Evolutionary conservation across 345 rosid genomes (phyloP), one percentile per base, ranked within the genome.

Genomic region (Erucastrum elatum): DNA sequence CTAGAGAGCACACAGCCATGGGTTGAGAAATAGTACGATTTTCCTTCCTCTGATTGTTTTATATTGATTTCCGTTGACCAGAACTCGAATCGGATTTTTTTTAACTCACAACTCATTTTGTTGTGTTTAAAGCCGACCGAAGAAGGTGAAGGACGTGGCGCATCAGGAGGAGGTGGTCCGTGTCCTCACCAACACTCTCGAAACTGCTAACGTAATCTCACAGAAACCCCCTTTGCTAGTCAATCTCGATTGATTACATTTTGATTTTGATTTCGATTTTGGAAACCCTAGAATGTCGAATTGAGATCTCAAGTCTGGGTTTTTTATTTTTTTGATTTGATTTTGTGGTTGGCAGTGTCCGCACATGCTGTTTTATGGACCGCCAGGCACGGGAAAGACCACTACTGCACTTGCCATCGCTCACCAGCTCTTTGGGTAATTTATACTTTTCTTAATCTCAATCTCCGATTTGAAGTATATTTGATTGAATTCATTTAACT

Each of bases 151-250:
- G 76, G 98, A 92, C 71, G 98, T 90, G 64, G 97, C 95, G 13
- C 94, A 94, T 75, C 99, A 95, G 85, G 98, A 95, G 11, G 99
- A 93, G 87, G 98, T 95, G 72, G 97, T 95, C 46, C 94, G 99
- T 16, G 98, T 93, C 77, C 97, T 95, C 83, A 93, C 93, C 67
- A 95, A 91, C 86, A 95, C 96, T 46, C 94, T 95, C 68, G 91
- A 95, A 81, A 93, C 99, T 31, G 35, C 89, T 0, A 85, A 82
- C 35, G 99, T 91, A 77, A 84, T 78, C 5, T 26, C 1, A 68
- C 37, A 5, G 44, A 17, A n/a, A 25, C 62, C 46, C 62, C 46
- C 29, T 49, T 9, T 3, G 75, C 10, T 15, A 3, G 11, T 46
- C 21, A 13, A 46, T 46, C 16, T 39, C 46, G 46, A 10, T 39